Percentiles rank a stretch among this genome's conserved stretches.
phyloP scores from a whole-genome alignment of 2,329 filamentous ascomycete genomes.

The Fusarium sublunatum region DNA sequence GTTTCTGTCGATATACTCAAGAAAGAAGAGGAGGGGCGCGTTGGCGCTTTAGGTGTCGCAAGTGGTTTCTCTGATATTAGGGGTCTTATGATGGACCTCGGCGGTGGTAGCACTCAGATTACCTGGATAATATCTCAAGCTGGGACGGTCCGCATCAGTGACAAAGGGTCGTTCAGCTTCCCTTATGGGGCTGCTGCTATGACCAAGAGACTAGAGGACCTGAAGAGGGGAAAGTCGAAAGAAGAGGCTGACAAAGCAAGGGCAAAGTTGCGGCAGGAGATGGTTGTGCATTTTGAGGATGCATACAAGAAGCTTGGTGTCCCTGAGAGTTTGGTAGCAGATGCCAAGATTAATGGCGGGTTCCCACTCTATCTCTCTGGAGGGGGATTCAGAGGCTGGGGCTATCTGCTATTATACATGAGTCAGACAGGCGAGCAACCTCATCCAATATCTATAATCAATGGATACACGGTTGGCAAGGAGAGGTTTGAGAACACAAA shows the following conservation, averaged over 20 bases:
- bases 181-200: constrained; percentile 28
- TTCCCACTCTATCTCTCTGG: constrained; percentile 27
- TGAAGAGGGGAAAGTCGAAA: constrained; percentile 24
- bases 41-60: constrained; percentile 23
- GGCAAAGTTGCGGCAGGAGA: constrained; percentile 16
- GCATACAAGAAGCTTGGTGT: constrained; percentile 21
- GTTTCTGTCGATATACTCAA: constrained; percentile 18
- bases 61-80: constrained; percentile 25
- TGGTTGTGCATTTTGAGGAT: constrained; percentile 11
- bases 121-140: constrained; percentile 30
- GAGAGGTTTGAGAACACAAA: constrained; percentile 29
- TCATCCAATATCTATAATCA: constrained; percentile 28
- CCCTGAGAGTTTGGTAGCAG: constrained; percentile 10
- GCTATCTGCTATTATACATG: constrained; percentile 27
- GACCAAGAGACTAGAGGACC: constrained; percentile 14
- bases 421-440: constrained; percentile 12
- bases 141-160: constrained; percentile 26
- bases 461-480: constrained; percentile 17
- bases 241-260: constrained; percentile 21
- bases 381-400: constrained; percentile 27
- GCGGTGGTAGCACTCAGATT: constrained; percentile 31
- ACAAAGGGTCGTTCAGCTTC: constrained; percentile 25
- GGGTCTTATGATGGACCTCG: constrained; percentile 31
- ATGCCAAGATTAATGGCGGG: constrained; percentile 17
- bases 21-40: constrained; percentile 29